Conservation (phyloP, 306 rosid species). For the Nissolia schottii region DNA sequence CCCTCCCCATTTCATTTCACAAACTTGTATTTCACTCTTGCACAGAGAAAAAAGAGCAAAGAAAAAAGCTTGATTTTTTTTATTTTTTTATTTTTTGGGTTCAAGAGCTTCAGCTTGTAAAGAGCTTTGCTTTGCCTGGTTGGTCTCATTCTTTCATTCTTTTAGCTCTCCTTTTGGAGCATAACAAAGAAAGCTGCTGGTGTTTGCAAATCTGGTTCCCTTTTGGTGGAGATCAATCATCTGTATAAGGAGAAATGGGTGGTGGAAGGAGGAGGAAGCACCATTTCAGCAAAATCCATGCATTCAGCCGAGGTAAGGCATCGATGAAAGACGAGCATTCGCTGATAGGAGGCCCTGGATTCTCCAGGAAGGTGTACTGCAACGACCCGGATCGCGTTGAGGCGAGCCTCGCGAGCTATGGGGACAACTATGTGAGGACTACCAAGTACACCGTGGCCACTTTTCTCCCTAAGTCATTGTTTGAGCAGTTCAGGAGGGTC, state of each 20-base stretch:
- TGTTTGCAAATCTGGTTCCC: not conserved
- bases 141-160: not conserved
- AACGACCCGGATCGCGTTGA: conserved; percentile 62
- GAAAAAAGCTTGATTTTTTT: not conserved
- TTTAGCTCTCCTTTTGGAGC: not conserved
- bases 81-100: not conserved
- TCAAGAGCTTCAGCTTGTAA: too few relatives aligned
- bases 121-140: too few relatives aligned
- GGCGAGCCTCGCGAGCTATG: conserved; percentile 41
- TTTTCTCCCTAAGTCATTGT: conserved; percentile 79
- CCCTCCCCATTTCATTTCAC: not conserved
- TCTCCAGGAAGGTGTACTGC: conserved; percentile 76
- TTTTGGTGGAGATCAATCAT: not conserved
- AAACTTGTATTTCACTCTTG: conserved; percentile 10
- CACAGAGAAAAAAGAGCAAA: not conserved
- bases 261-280: conserved; percentile 58
- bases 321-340: conserved; percentile 71
- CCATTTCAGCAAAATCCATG: conserved; percentile 81
- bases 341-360: conserved; percentile 92
- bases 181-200: not conserved
- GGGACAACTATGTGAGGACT: conserved; percentile 75
- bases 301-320: conserved; percentile 65
- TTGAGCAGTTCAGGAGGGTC: conserved; percentile 91
- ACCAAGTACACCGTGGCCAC: conserved; percentile 82
- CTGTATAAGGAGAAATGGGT: conserved; percentile 37